Conservation (phyloP, 306 rosid genomes). For the Oemleria cerasiformis region DNA sequence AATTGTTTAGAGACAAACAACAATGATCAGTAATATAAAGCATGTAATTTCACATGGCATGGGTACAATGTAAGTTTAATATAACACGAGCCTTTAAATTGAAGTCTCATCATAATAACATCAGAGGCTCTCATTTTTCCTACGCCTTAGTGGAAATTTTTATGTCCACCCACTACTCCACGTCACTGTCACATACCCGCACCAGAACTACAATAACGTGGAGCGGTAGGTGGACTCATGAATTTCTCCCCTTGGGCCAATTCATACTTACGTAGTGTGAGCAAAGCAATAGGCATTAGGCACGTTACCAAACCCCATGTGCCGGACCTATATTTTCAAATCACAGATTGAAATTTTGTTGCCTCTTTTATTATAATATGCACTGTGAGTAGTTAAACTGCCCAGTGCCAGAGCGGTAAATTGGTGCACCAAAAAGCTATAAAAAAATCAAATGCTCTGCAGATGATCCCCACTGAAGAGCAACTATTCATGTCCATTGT, state of each 20-base stretch:
- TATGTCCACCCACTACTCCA: no score
- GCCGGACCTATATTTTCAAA: neutral
- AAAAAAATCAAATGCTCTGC: neutral
- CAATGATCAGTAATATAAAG: neutral
- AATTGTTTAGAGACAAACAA: conserved; percentile 6
- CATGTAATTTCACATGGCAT: conserved; percentile 6
- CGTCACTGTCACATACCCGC: no score
- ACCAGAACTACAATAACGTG: no score
- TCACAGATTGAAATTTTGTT: neutral
- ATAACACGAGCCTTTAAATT: neutral
- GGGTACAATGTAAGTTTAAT: neutral
- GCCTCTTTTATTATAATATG: neutral
- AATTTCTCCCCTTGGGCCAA: no score
- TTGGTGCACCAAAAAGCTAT: neutral
- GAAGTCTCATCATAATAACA: neutral
- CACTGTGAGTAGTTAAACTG: neutral
- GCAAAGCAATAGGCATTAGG: no score
- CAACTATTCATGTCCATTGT: conserved; percentile 17
- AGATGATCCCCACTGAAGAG: conserved; percentile 4
- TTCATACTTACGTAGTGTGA: no score
- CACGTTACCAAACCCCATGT: neutral
- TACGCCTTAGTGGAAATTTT: no score
- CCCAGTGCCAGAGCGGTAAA: conserved; percentile 1
- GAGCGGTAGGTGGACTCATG: no score
- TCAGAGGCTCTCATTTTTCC: no score